Percentiles rank a stretch among this genome's conserved stretches.
Conservation (phyloP, 805 yeast genomes). For the Debaryomyces maramus region DNA sequence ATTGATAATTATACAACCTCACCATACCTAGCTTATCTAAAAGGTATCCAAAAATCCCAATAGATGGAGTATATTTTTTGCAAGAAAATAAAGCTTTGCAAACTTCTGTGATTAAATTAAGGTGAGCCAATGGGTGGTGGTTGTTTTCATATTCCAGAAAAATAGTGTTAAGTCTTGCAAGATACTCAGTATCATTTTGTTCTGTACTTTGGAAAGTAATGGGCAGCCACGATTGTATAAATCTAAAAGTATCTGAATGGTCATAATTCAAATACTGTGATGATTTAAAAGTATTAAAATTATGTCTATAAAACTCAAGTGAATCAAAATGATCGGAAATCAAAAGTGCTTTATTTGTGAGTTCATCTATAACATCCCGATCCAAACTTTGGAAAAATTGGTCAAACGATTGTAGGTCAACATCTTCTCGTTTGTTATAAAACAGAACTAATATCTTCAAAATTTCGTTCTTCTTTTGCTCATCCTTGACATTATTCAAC, state of each 20-base stretch:
- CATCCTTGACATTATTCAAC: conserved; percentile 17
- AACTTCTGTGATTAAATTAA: conserved; percentile 11
- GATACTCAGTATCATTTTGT: conserved; percentile 21
- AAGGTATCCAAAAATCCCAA: conserved; percentile 22
- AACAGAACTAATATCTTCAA: conserved; percentile 13
- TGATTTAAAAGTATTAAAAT: conserved; percentile 28
- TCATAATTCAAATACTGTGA: conserved; percentile 34
- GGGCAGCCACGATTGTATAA: conserved; percentile 14
- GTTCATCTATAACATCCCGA: conserved; percentile 4
- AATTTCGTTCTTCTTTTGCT: conserved; percentile 17
- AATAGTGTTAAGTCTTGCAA: conserved; percentile 15
- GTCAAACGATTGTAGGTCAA: conserved; percentile 12
- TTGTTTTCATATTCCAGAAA: conserved; percentile 16
- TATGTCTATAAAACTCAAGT: conserved; percentile 20
- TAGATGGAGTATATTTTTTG: conserved; percentile 22
- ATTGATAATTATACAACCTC: conserved; percentile 25
- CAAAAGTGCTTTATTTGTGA: conserved; percentile 13
- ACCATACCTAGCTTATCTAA: conserved; percentile 24
- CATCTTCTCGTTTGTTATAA: conserved; percentile 6
- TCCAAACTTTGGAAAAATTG: conserved; percentile 17
- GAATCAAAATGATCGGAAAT: conserved; percentile 22
- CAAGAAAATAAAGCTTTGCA: conserved; percentile 10
- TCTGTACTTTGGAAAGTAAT: conserved; percentile 12
- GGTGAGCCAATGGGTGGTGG: conserved; percentile 9
- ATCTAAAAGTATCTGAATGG: conserved; percentile 26